Evolutionary conservation across 2,329 filamentous ascomycete species (phyloP), one percentile per base, ranked within the genome.

Genomic region (Neophaeococcomyces mojaviensis): DNA sequence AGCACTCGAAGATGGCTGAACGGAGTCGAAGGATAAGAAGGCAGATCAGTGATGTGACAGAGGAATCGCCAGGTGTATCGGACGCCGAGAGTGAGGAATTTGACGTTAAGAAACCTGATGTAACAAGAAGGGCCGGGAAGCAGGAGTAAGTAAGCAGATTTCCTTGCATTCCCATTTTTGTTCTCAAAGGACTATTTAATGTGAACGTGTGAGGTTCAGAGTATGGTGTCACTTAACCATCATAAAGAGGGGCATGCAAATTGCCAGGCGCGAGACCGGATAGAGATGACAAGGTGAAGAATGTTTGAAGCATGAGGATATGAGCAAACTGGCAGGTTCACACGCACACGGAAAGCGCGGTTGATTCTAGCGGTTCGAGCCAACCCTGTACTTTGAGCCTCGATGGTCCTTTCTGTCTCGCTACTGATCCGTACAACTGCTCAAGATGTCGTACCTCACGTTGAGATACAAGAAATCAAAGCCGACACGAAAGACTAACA

Each of bases 21-120:
- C 48, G 53, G 48, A 49, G 44, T 48, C 51, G 53, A 31, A 52
- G 55, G 44, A 51, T 57, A 36, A 52, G 51, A 51, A 52, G 50
- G 46, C 55, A 54, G 39, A 48, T 57, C 46, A 57, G 55, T 42
- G 55, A 57, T 50, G 51, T 47, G 24, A 52, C 53, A 28, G 51
- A 54, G n/a, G 55, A 55, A 37, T 39, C 47, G 33, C 52, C 55
- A 20, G 52, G 54, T 20, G 55, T 53, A 13, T 57, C 55, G 39
- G 51, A 51, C 39, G 34, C 41, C 24, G 49, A 48, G 20, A 55
- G 51, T 43, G 55, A 50, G 49, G 53, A 57, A 39, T 53, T 50
- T 32, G 50, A 55, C 31, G 49, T 47, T 34, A 41, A 51, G 35
- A 50, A 30, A 51, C 9, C 46, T 20, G 55, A 57, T 43, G 47